These are phyloP conservation scores for Hypsizygus ulmarius DNA, from an alignment of 1,284 basidiomycete species.

Conservation along the genomic window DNA sequence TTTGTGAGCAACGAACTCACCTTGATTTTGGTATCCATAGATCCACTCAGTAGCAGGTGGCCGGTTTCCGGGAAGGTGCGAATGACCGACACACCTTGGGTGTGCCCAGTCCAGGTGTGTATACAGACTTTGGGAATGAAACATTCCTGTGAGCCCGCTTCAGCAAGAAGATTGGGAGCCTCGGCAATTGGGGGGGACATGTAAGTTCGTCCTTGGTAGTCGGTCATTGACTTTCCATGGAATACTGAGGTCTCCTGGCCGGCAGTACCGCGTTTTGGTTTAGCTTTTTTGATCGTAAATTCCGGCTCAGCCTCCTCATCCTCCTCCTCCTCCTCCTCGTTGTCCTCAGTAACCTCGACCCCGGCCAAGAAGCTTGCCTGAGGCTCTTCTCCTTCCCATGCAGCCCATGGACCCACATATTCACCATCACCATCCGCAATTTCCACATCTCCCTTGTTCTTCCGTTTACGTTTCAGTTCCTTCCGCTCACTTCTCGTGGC, in stretches of 20 bases:
- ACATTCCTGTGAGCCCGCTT: constrained; percentile 83
- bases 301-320: constrained; percentile 66
- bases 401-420: constrained; percentile 95
- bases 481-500: constrained; percentile 61
- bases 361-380: constrained; percentile 58
- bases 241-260: constrained; percentile 93
- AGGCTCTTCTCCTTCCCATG: constrained; percentile 84
- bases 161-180: constrained; percentile 76
- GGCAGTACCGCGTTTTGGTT: constrained; percentile 74
- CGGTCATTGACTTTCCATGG: constrained; percentile 95
- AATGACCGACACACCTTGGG: constrained; percentile 92
- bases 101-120: constrained; percentile 98
- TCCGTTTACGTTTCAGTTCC: constrained; percentile 84
- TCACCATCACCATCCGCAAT: constrained; percentile 86
- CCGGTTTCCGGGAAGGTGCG: constrained; percentile 91
- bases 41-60: constrained; percentile 89
- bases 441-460: constrained; percentile 76
- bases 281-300: constrained; percentile 64
- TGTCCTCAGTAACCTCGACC: constrained; percentile 54
- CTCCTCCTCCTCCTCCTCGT: constrained; percentile 54
- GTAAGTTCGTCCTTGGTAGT: constrained; percentile 98
- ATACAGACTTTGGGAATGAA: constrained; percentile 95
- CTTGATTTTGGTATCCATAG: constrained; percentile 99
- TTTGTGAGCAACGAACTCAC: constrained; percentile 36
- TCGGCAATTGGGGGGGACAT: constrained; percentile 89